These are phyloP conservation scores for Thelonectria blattea DNA, from an alignment of 2,329 filamentous ascomycete species.

Conservation along the genomic window DNA sequence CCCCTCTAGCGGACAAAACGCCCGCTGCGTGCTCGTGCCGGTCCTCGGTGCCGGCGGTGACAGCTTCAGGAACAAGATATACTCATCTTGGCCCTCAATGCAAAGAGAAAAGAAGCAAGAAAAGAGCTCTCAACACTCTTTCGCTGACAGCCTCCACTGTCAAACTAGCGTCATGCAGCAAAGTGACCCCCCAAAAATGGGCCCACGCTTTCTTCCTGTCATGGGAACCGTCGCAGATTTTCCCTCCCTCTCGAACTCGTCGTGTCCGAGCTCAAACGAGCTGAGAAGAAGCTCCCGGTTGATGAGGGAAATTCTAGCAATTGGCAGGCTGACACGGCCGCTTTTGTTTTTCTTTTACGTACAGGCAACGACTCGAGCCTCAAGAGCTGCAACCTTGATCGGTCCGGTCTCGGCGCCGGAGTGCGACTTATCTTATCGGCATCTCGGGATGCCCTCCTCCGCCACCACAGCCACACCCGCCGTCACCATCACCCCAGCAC, in stretches of 20 bases:
- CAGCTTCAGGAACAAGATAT: neutral
- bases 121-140: neutral
- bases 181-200: neutral
- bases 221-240: conserved; percentile 24
- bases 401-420: neutral
- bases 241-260: neutral
- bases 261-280: neutral
- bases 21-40: neutral
- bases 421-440: neutral
- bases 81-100: neutral
- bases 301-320: conserved; percentile 7
- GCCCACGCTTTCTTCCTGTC: conserved; percentile 17
- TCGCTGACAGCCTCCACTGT: neutral
- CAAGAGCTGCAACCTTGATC: neutral
- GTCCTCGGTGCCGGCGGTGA: conserved; percentile 18
- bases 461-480: too few relatives aligned
- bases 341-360: conserved; percentile 10
- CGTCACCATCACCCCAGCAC: too few relatives aligned
- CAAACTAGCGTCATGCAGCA: conserved; percentile 15
- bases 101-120: neutral
- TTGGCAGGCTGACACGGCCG: neutral
- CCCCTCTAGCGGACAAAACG: neutral
- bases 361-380: neutral
- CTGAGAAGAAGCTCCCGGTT: neutral
- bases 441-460: neutral